Base-by-base conservation (phyloP, 78 protist genomes). In the Bodo saltans region DNA sequence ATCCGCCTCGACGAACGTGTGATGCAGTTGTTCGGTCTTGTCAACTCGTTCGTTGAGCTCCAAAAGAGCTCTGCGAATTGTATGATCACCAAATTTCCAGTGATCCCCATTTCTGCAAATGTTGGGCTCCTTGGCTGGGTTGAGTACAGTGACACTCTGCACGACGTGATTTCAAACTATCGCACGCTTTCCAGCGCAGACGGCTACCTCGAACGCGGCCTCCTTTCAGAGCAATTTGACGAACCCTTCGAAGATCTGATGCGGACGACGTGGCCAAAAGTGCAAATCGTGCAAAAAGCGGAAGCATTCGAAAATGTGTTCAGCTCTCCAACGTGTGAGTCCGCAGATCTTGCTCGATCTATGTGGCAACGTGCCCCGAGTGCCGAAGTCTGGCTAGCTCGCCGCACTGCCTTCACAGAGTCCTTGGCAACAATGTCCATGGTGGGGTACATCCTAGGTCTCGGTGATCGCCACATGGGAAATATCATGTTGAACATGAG, bases 1-100 rank as follows among this genome's bases (percentile, higher is more conserved):
- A 81, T 93, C 69, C 86, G 97, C 21, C 98, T 93, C 83, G 98
- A 96, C 71, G 97, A 96, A 89, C 76, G 98, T 1, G 96, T 95
- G 47, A 94, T 94, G 98, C 96, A 95, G 70, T 88, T 98, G 83
- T 95, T 97, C 83, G 98, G 98, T 30, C 88, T 97, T n/a, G 97
- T 97, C 42, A 97, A 98, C 90, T 93, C 94, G 4, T 92, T 95
- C 30, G 85, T 98, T 27, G 70, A 72, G 1, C 72, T 87, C 41
- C 67, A 82, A 41, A 52, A 85, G n/a, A 11, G 47, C 41, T 12
- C 12, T 3, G 72, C 32, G 3, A 94, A 90, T 37, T 67, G 89
- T 0, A 8, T 30, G 40, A 92, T 92, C 69, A 39, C 68, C 41
- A 38, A 93, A 12, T 95, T 93, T 89, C 25, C 92, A 29, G 99